Percentiles rank a stretch among this genome's conserved stretches.
Conservation (phyloP, 306 rosid species). For the Gillenia trifoliata region DNA sequence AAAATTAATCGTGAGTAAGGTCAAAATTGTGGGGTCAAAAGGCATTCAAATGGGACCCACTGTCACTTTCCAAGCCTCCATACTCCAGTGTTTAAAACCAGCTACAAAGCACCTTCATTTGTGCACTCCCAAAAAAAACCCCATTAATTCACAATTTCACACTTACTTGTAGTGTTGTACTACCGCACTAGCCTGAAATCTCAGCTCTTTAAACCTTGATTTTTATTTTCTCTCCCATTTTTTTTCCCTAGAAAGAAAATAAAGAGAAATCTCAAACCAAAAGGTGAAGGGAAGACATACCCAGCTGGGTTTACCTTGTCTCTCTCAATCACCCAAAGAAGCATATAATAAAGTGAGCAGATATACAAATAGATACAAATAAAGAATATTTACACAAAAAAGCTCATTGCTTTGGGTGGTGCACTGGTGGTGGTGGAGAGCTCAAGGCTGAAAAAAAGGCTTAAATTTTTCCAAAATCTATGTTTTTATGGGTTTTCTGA, state of each 20-base stretch:
- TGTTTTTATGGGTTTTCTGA: conserved; percentile 45
- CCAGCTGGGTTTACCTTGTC: conserved; percentile 41
- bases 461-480: neutral
- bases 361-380: conserved; percentile 9
- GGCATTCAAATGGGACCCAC: conserved; percentile 35
- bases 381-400: conserved; percentile 24
- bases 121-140: neutral
- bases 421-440: conserved; percentile 9
- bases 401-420: conserved; percentile 32
- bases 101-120: conserved; percentile 49
- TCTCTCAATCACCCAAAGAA: conserved; percentile 28
- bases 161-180: neutral
- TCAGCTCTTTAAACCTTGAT: neutral
- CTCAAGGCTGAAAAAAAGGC: conserved; percentile 9
- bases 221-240: conserved; percentile 8
- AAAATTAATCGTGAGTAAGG: conserved; percentile 6
- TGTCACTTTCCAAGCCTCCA: conserved; percentile 6
- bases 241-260: neutral
- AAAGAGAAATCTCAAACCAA: conserved; percentile 1
- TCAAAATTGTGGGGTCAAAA: conserved; percentile 35
- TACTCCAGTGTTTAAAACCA: conserved; percentile 47
- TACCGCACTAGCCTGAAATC: conserved; percentile 1
- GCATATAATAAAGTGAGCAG: conserved; percentile 58
- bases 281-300: conserved; percentile 7
- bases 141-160: neutral